Conservation (phyloP, 2,329 filamentous ascomycete genomes). For the Thielaviopsis cerberus region DNA sequence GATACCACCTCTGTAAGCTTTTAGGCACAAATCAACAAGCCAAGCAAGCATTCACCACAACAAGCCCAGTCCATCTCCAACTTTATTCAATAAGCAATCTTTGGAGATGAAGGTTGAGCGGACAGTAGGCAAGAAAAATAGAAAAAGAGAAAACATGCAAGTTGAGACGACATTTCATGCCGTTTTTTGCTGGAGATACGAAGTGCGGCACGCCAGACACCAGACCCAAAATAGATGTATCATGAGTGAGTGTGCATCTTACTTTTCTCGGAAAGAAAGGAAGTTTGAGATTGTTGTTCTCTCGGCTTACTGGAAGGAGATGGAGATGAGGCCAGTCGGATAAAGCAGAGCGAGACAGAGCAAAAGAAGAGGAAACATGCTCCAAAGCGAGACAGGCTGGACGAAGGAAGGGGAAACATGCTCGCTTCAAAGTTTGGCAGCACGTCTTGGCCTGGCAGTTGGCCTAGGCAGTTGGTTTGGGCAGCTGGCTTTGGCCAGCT, state of each 20-base stretch:
- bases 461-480: no score
- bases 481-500: neutral
- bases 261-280: no score
- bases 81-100: neutral
- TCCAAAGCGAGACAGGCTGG: no score
- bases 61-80: neutral
- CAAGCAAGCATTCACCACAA: neutral
- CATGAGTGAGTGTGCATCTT: neutral
- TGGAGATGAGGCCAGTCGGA: no score
- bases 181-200: neutral
- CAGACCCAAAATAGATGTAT: neutral
- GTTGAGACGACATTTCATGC: neutral
- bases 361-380: no score
- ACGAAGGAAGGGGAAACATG: neutral
- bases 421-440: neutral
- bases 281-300: no score
- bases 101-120: neutral
- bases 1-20: neutral
- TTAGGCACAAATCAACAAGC: neutral
- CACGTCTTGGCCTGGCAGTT: no score
- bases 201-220: no score
- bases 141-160: neutral
- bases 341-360: neutral
- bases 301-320: neutral
- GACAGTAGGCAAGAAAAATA: neutral